These are phyloP conservation scores for Pueraria montana DNA, from an alignment of 306 rosid species.

Conservation along the genomic window DNA sequence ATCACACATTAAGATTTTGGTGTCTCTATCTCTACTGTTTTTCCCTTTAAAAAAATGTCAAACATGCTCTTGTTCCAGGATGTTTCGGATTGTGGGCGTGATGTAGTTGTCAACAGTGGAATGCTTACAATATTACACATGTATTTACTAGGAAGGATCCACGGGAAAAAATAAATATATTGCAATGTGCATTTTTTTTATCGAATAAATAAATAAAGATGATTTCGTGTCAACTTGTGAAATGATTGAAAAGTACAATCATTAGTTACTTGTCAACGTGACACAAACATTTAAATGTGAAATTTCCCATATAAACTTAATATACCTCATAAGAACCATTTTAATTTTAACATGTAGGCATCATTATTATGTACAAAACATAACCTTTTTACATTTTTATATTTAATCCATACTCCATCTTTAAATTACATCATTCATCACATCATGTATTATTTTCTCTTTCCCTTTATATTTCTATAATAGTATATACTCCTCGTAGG, in stretches of 20 bases:
- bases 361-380: not conserved
- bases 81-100: slow-evolving; percentile 40
- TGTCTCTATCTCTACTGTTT: slow-evolving; percentile 6
- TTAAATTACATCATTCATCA: not conserved
- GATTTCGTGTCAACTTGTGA: slow-evolving; percentile 37
- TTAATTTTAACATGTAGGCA: not conserved
- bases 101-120: not conserved
- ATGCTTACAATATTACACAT: slow-evolving; percentile 17
- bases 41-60: not conserved
- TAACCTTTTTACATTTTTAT: not conserved
- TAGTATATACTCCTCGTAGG: not conserved
- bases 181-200: not conserved
- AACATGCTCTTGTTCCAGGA: slow-evolving; percentile 22
- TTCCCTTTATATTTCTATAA: not conserved
- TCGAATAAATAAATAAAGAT: not conserved
- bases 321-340: not conserved
- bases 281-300: not conserved
- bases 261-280: slow-evolving; percentile 1
- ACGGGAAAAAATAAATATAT: not conserved
- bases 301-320: not conserved
- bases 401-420: not conserved
- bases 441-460: not conserved
- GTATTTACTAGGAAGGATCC: slow-evolving; percentile 45
- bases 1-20: not conserved
- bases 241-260: not conserved